Conservation (phyloP, 2,329 filamentous ascomycete genomes). For the Paecilomyces niveus region DNA sequence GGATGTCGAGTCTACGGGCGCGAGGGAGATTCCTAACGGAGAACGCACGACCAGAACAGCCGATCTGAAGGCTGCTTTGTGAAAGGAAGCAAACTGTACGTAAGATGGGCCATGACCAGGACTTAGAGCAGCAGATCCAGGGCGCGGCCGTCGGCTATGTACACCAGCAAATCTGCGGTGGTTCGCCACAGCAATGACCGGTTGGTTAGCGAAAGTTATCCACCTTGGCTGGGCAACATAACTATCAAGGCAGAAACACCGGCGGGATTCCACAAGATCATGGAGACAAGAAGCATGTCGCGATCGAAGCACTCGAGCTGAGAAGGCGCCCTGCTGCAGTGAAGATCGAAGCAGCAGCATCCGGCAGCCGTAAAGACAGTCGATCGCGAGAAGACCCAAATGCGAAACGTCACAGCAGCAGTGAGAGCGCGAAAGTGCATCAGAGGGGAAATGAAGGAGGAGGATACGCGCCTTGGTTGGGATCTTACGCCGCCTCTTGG, state of each 20-base stretch:
- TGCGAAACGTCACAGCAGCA: background rate
- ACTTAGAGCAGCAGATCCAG: too few relatives aligned
- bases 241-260: constrained; percentile 10
- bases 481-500: background rate
- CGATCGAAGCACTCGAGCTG: constrained; percentile 14
- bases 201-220: constrained; percentile 14
- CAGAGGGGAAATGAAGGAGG: background rate
- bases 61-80: background rate
- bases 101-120: constrained; percentile 14
- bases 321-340: constrained; percentile 13
- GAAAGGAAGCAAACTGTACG: background rate
- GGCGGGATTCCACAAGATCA: constrained; percentile 17
- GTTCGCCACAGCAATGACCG: constrained; percentile 6
- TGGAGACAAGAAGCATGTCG: constrained; percentile 23
- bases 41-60: background rate
- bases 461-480: background rate
- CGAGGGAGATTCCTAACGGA: background rate
- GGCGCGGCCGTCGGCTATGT: too few relatives aligned
- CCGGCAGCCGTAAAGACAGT: constrained; percentile 12
- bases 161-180: background rate
- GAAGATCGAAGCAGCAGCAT: constrained; percentile 21
- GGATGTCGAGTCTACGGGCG: background rate
- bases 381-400: background rate
- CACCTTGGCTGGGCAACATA: constrained; percentile 18
- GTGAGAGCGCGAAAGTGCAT: background rate